Percentiles rank a stretch among this genome's conserved stretches.
Evolutionary conservation across 2,329 filamentous ascomycete species (phyloP).

Genomic region (Triangularia verruculosa): DNA sequence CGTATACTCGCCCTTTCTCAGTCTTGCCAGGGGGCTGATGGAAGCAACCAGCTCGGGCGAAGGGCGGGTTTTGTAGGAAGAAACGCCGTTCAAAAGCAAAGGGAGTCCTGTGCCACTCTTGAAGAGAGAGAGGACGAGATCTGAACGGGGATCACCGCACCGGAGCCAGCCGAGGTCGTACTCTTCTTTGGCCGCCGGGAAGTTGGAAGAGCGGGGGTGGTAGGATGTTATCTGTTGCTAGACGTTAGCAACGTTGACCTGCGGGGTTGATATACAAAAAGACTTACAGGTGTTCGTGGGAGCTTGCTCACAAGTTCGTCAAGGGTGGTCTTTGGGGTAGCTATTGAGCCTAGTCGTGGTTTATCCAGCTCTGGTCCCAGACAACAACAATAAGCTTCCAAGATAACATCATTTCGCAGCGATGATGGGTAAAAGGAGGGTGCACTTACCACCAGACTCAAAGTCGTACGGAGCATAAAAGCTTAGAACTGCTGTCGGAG

Average conservation of each 20-base stretch:
- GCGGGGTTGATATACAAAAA: too few species aligned
- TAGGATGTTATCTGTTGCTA: neutral
- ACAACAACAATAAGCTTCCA: neutral
- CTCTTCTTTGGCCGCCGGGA: neutral
- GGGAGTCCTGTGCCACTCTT: neutral
- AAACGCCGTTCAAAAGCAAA: constrained; percentile 2
- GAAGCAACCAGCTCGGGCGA: neutral
- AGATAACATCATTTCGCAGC: constrained; percentile 18
- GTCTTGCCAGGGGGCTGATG: neutral
- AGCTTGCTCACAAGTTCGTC: too few species aligned
- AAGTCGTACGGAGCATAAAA: constrained; percentile 9
- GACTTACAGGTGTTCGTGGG: too few species aligned
- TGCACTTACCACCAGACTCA: too few species aligned
- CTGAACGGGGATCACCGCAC: constrained; percentile 2
- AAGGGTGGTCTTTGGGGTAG: too few species aligned
- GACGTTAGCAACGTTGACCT: neutral
- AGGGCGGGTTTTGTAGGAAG: neutral
- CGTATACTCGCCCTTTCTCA: neutral
- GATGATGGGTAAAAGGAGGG: constrained; percentile 36
- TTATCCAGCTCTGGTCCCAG: neutral
- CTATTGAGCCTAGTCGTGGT: too few species aligned
- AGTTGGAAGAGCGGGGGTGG: neutral
- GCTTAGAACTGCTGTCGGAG: neutral
- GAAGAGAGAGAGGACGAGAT: constrained; percentile 4
- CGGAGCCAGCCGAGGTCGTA: neutral